Evolutionary conservation across 768 basidiomycete species (phyloP).

Genomic region (Arthromyces matolae): DNA sequence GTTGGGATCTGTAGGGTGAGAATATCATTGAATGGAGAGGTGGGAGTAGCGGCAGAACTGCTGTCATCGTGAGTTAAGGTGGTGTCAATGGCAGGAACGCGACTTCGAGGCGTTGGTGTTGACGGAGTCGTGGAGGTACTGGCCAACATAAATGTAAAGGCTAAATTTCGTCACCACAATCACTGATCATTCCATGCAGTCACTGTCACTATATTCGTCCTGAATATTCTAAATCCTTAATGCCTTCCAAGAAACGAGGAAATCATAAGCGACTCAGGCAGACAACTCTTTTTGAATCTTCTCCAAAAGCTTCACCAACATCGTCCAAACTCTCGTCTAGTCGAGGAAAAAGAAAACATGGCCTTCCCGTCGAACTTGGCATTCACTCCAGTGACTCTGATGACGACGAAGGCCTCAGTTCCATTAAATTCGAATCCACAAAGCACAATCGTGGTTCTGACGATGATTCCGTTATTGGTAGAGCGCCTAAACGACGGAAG

Average conservation of each 20-base stretch:
- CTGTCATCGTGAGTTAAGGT: slow-evolving; percentile 3
- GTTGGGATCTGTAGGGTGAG: slow-evolving; percentile 27
- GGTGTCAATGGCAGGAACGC: slow-evolving; percentile 11
- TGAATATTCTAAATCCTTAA: too few species aligned
- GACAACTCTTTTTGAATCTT: slow-evolving; percentile 38
- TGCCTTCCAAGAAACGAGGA: slow-evolving; percentile 15
- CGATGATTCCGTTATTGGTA: neutral
- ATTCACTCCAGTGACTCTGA: slow-evolving; percentile 13
- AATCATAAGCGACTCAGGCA: slow-evolving; percentile 35
- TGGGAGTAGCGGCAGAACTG: slow-evolving; percentile 10
- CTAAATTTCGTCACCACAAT: too few species aligned
- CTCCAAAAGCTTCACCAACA: slow-evolving; percentile 25
- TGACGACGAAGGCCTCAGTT: slow-evolving; percentile 35
- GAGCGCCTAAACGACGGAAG: slow-evolving; percentile 12
- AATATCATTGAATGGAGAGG: slow-evolving; percentile 4
- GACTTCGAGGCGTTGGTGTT: slow-evolving; percentile 7
- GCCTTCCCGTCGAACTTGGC: slow-evolving; percentile 1
- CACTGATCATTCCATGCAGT: neutral
- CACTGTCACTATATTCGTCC: neutral
- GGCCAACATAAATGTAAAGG: too few species aligned
- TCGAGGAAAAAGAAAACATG: slow-evolving; percentile 13
- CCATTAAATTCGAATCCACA: slow-evolving; percentile 47
- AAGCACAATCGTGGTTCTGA: slow-evolving; percentile 1
- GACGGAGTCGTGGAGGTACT: slow-evolving; percentile 5
- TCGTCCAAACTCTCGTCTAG: slow-evolving; percentile 10